These are phyloP conservation scores for Jatropha podagrica DNA, from an alignment of 441 rosid species.

Conservation along the genomic window DNA sequence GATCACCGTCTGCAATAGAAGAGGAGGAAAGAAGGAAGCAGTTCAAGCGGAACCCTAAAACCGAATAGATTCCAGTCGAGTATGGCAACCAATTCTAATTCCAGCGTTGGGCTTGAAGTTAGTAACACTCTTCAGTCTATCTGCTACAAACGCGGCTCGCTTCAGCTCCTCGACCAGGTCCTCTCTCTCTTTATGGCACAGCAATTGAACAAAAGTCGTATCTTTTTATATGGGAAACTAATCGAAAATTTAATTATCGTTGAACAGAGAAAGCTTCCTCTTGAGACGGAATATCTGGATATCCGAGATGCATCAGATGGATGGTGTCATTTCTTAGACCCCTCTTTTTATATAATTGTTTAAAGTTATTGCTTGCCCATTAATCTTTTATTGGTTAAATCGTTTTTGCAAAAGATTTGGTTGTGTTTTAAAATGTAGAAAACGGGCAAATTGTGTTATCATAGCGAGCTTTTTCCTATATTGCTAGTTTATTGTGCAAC, in stretches of 20 bases:
- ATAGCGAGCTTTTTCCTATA: background rate
- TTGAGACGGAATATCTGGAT: conserved; percentile 60
- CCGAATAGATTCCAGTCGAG: background rate
- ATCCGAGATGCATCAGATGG: conserved; percentile 64
- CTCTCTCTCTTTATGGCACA: background rate
- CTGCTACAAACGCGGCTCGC: conserved; percentile 79
- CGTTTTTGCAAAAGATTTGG: too few species aligned
- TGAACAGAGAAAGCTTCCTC: conserved; percentile 88
- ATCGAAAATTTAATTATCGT: conserved; percentile 12
- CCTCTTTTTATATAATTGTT: background rate
- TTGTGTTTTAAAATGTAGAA: background rate
- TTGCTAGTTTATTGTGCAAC: background rate
- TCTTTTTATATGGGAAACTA: background rate
- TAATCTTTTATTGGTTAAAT: background rate
- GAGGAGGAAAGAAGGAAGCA: too few species aligned
- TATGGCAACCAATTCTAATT: conserved; percentile 13
- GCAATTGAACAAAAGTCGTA: too few species aligned
- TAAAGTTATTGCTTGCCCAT: background rate
- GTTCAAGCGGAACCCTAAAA: too few species aligned
- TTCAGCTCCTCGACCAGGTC: conserved; percentile 86
- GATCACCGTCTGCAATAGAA: too few species aligned
- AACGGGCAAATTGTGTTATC: background rate
- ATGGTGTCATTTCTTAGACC: conserved; percentile 45
- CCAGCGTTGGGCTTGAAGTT: conserved; percentile 15
- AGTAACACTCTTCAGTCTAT: conserved; percentile 64